These are phyloP conservation scores for Ceratopteris richardii DNA, from an alignment of 75 land plant genomes.

Conservation along the genomic window DNA sequence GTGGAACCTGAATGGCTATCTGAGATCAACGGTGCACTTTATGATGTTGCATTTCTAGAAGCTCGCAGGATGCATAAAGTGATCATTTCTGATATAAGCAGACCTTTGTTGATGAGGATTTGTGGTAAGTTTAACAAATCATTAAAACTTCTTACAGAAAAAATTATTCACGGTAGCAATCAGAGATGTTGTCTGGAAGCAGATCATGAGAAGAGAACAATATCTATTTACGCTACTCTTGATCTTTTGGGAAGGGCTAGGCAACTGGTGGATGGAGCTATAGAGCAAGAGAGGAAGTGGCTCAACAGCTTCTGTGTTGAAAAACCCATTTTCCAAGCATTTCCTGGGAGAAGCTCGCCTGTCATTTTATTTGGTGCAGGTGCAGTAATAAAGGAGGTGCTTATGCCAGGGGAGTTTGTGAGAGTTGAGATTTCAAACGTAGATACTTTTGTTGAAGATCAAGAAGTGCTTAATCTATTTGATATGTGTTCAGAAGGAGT, in stretches of 20 bases:
- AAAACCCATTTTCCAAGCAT: conserved; percentile 42
- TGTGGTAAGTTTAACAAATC: conserved; percentile 51
- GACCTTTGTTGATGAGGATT: conserved; percentile 33
- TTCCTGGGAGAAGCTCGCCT: conserved; percentile 25
- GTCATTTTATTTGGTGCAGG: conserved; percentile 69
- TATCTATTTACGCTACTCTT: conserved; percentile 38
- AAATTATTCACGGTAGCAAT: conserved; percentile 20
- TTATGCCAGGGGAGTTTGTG: conserved; percentile 46
- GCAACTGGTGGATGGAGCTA: conserved; percentile 18
- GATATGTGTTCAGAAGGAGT: conserved; percentile 34
- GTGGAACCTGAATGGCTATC: conserved; percentile 39
- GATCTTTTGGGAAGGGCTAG: conserved; percentile 28
- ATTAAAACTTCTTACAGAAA: conserved; percentile 23
- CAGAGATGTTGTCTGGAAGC: conserved; percentile 39
- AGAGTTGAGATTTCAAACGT: conserved; percentile 45
- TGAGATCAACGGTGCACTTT: conserved; percentile 26
- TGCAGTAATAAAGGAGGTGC: conserved; percentile 61
- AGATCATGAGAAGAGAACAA: conserved; percentile 32
- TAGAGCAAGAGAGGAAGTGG: conserved; percentile 40
- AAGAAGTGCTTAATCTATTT: conserved; percentile 43
- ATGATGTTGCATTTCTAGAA: conserved; percentile 33
- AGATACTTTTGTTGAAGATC: conserved; percentile 31
- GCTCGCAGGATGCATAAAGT: conserved; percentile 27
- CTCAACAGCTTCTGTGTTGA: conserved; percentile 53
- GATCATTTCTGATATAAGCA: conserved; percentile 35